Evolutionary conservation across 2,329 filamentous ascomycete genomes (phyloP).

Genomic region (Fusarium coicis): DNA sequence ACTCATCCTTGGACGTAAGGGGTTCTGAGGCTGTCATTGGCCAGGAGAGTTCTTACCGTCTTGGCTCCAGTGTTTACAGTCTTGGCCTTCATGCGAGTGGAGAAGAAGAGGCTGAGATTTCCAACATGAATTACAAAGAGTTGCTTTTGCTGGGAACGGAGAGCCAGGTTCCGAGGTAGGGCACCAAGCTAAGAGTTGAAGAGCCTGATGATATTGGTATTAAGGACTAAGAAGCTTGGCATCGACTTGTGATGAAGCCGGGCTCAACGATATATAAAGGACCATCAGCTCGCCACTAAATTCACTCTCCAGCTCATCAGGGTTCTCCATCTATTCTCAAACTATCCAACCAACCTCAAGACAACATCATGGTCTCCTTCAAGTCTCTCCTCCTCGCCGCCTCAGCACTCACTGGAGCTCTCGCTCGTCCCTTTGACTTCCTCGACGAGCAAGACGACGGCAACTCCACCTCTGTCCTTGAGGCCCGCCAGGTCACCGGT

Average conservation of each 20-base stretch:
- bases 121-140: not conserved
- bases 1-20: not conserved
- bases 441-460: slow-evolving; percentile 14
- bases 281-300: not conserved
- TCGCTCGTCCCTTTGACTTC: slow-evolving; percentile 21
- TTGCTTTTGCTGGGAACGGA: not conserved
- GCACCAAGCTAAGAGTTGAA: not conserved
- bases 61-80: slow-evolving; percentile 3
- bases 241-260: not conserved
- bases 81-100: not conserved
- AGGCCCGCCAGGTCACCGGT: slow-evolving; percentile 8
- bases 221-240: not conserved
- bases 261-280: not conserved
- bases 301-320: not conserved
- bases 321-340: not conserved
- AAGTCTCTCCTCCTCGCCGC: slow-evolving; percentile 12
- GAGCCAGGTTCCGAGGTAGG: not conserved
- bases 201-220: not conserved
- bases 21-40: not conserved
- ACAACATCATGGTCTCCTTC: slow-evolving; percentile 1
- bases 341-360: accelerated
- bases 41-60: not conserved
- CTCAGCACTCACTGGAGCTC: slow-evolving; percentile 10
- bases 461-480: slow-evolving; percentile 6
- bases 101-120: not conserved